Evolutionary conservation across 2,329 filamentous ascomycete species (phyloP).

Genomic region (Calonectria leucothoes): DNA sequence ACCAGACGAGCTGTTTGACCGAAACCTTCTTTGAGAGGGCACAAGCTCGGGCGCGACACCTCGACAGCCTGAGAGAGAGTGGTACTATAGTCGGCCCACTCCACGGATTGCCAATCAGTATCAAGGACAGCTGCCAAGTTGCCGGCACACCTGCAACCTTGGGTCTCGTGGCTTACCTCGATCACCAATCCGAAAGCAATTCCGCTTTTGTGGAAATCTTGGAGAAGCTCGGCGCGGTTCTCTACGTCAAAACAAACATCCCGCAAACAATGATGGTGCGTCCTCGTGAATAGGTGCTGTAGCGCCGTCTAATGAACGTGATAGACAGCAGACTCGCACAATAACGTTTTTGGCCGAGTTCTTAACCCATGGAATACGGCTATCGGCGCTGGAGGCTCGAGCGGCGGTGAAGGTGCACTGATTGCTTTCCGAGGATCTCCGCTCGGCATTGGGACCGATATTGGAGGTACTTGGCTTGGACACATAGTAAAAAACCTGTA

Average conservation of each 20-base stretch:
- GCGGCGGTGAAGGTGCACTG: conserved; percentile 61
- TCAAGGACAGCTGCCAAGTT: conserved; percentile 23
- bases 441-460: conserved; percentile 48
- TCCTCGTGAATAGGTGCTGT: no score
- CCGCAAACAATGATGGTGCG: conserved; percentile 28
- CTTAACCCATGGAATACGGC: conserved; percentile 69
- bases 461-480: conserved; percentile 33
- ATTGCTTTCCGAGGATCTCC: conserved; percentile 48
- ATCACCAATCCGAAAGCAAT: conserved; percentile 1
- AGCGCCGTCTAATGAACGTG: neutral
- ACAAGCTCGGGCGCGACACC: conserved; percentile 21
- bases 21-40: conserved; percentile 59
- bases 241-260: conserved; percentile 29
- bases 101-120: conserved; percentile 29
- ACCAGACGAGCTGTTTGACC: conserved; percentile 49
- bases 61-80: conserved; percentile 25
- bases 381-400: conserved; percentile 69
- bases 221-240: conserved; percentile 8
- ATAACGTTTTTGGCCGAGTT: conserved; percentile 68
- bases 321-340: conserved; percentile 25
- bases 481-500: fast-evolving
- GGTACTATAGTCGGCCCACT: conserved; percentile 29
- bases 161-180: conserved; percentile 18
- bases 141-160: conserved; percentile 17
- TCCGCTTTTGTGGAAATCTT: conserved; percentile 28